Percentiles rank a stretch among this genome's conserved stretches.
These are phyloP conservation scores for Omphalea diandra DNA, from an alignment of 441 rosid genomes.

Conservation along the genomic window DNA sequence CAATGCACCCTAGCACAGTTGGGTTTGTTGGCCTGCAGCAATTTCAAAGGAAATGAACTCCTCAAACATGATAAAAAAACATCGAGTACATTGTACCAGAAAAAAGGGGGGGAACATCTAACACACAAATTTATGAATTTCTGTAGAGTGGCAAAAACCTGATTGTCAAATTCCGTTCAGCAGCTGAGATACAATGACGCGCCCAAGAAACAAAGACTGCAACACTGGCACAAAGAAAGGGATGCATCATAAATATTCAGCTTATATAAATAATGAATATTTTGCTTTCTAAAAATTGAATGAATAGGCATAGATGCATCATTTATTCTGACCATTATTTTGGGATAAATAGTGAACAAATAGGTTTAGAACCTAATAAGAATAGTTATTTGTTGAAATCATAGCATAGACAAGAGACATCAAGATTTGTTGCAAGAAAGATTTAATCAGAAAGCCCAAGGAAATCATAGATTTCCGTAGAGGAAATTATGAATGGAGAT, in stretches of 20 bases:
- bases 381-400: too few species aligned
- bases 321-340: neutral
- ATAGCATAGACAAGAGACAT: neutral
- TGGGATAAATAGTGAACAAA: neutral
- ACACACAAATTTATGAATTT: neutral
- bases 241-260: slow-evolving; percentile 2
- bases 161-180: slow-evolving; percentile 32
- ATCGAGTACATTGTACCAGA: too few species aligned
- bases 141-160: slow-evolving; percentile 39
- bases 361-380: too few species aligned
- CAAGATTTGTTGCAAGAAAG: neutral
- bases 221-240: slow-evolving; percentile 47
- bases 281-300: slow-evolving; percentile 3
- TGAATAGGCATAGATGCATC: slow-evolving; percentile 8
- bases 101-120: too few species aligned
- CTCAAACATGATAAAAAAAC: neutral
- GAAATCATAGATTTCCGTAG: neutral
- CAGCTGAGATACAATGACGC: slow-evolving; percentile 33
- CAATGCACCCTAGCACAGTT: slow-evolving; percentile 74
- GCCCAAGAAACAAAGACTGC: slow-evolving; percentile 93
- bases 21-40: slow-evolving; percentile 50
- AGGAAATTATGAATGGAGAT: neutral
- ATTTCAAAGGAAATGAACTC: slow-evolving; percentile 6
- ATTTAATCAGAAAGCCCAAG: neutral
- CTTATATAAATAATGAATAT: neutral